phyloP scores from a whole-genome alignment of 2,329 filamentous ascomycete genomes.

The Trichophyton equinum region DNA sequence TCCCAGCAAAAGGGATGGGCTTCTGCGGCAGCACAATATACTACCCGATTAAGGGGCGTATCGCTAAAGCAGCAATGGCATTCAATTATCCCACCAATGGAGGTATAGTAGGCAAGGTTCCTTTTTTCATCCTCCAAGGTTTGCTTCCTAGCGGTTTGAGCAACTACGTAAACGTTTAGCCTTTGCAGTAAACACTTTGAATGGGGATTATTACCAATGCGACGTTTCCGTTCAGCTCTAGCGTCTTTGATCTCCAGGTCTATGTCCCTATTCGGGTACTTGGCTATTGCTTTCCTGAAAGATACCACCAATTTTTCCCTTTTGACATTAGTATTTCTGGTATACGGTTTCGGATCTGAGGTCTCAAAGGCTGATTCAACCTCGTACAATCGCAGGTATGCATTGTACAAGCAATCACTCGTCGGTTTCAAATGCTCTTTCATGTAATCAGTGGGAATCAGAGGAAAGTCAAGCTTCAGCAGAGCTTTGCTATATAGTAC shows the following conservation, averaged over 20 bases:
- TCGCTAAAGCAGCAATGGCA: constrained; percentile 65
- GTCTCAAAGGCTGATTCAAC: constrained; percentile 3
- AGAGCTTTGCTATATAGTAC: background rate
- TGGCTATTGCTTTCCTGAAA: background rate
- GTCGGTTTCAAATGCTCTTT: background rate
- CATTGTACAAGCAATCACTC: constrained; percentile 1
- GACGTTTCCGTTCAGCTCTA: constrained; percentile 16
- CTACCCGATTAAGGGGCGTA: constrained; percentile 52
- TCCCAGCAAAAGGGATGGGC: constrained; percentile 57
- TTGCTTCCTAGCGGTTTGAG: background rate
- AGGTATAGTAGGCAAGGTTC: constrained; percentile 6
- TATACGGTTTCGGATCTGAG: background rate
- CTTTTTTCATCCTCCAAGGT: background rate
- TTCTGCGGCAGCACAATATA: constrained; percentile 49
- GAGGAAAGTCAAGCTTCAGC: constrained; percentile 22
- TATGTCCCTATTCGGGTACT: constrained; percentile 11
- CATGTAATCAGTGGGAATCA: constrained; percentile 28
- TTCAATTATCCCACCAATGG: constrained; percentile 36
- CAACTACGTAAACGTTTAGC: background rate
- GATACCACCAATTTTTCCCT: background rate
- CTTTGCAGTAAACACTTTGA: background rate
- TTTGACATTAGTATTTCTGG: background rate
- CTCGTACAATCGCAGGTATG: constrained; percentile 3
- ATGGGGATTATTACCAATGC: constrained; percentile 7
- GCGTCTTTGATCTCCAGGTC: constrained; percentile 25